Evolutionary conservation across 176 grass and related monocot genomes (phyloP).

Genomic region (Tillandsia fasciculata): DNA sequence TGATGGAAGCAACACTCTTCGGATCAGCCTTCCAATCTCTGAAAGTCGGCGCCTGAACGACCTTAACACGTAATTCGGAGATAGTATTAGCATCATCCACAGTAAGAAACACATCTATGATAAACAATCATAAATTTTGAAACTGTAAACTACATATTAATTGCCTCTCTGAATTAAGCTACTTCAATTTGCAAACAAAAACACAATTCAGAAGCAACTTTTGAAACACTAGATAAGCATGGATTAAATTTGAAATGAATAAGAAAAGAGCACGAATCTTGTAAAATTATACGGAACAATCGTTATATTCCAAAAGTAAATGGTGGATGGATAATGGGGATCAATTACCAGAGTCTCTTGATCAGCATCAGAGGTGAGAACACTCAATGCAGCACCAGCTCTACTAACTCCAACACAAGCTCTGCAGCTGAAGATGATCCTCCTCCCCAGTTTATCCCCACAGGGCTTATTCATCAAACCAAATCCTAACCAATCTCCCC

Average conservation of each 20-base stretch:
- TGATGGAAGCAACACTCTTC: conserved; percentile 67
- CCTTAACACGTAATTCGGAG: conserved; percentile 15
- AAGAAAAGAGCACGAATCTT: no score
- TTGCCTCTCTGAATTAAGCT: no score
- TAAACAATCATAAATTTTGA: neutral
- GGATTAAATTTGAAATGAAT: no score
- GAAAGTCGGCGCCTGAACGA: conserved; percentile 43
- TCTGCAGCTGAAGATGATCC: neutral
- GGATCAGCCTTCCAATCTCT: conserved; percentile 53
- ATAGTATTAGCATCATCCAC: neutral
- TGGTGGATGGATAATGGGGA: neutral
- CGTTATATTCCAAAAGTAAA: no score
- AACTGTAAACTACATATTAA: neutral
- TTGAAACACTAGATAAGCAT: no score
- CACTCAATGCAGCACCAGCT: conserved; percentile 1
- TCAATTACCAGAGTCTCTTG: conserved; percentile 12
- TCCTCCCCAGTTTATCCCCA: neutral
- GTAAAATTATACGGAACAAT: no score
- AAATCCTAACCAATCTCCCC: neutral
- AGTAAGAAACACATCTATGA: neutral
- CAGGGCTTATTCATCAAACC: neutral
- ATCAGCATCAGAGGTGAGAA: conserved; percentile 19
- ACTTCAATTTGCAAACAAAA: no score
- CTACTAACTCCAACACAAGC: neutral
- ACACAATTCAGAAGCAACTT: no score